Conservation (phyloP, 495 filamentous ascomycete genomes). For the Aspergillus avenaceus region DNA sequence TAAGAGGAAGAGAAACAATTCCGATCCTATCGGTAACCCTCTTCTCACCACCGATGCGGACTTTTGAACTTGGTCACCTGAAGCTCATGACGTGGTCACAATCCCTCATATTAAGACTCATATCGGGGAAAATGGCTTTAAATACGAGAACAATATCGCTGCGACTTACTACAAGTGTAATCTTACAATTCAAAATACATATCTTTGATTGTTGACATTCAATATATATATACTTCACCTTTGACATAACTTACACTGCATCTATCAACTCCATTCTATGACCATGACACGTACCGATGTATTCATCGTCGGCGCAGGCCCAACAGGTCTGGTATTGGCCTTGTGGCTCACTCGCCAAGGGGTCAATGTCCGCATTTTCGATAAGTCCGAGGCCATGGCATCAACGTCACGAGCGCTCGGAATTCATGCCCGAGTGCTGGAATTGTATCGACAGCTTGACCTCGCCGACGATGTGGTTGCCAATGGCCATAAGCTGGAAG, state of each 20-base stretch:
- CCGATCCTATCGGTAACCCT: too few species aligned
- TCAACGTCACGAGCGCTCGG: slow-evolving; percentile 32
- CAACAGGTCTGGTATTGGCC: slow-evolving; percentile 37
- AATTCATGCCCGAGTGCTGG: slow-evolving; percentile 41
- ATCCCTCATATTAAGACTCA: too few species aligned
- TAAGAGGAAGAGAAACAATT: too few species aligned
- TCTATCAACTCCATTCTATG: background rate
- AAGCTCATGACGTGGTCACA: too few species aligned
- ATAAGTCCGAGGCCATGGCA: slow-evolving; percentile 23
- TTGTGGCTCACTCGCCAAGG: slow-evolving; percentile 34
- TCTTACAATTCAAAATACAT: too few species aligned
- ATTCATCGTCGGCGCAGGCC: slow-evolving; percentile 39
- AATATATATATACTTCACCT: too few species aligned
- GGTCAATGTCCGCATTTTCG: slow-evolving; percentile 31
- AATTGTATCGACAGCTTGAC: slow-evolving; percentile 37
- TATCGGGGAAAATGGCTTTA: too few species aligned
- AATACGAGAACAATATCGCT: too few species aligned
- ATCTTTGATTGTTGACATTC: too few species aligned
- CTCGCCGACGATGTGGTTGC: slow-evolving; percentile 28
- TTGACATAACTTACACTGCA: background rate
- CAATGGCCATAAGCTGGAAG: slow-evolving; percentile 28
- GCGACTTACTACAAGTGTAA: too few species aligned
- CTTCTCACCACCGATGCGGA: too few species aligned
- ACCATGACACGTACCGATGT: slow-evolving; percentile 26
- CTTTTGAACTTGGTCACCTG: too few species aligned